Base-by-base conservation (phyloP, 169 alveolate genomes). In the Cryptosporidium canis region DNA sequence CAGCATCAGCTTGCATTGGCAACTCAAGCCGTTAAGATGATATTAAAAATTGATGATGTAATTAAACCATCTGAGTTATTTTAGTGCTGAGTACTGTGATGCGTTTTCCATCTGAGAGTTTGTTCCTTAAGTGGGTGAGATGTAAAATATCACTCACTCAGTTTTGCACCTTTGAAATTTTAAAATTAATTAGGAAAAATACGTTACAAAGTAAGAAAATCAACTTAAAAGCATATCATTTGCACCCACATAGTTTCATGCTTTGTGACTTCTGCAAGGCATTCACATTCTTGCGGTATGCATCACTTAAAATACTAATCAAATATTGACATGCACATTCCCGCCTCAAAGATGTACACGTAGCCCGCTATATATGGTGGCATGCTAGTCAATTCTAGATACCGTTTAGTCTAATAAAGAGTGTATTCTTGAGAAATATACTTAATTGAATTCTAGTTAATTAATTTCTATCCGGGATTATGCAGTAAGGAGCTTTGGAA, bases 11-110 rank as follows among this genome's bases (percentile, higher is more conserved):
- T 98, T 43, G 95, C 98, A 68, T 94, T 98, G 51, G 99, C 99
- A 21, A 98, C 99, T 2, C 99, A 98, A 94, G 99, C 98, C 9
- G 99, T 98, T 56, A 98, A 97, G 92, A 98, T 98, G 99, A 98
- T 98, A 67, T 92, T 98, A 35, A 98, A 98, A 90, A 98, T 98
- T 51, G 99, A 98, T 91, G 99, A 98, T 91, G 98, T 98, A 53
- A 98, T 98, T 66, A 95, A 95, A 58, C 96, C 97, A 58, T 92
- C 85, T 58, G 96, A 93, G 39, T 91, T 33, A 9, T 41, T 77
- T 45, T 77, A 39, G 39, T 21, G 33, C 63, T 51, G 8, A 51
- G 24, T 51, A 4, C 63, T 4, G n/a, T 4, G 63, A 21, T n/a
- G n/a, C 3, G 9, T 12, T 48, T 21, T 0, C n/a, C n/a, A n/a